A percentile compares a stretch with the other conserved stretches of the same genome.
Evolutionary conservation across 2,329 filamentous ascomycete species (phyloP).

Genomic region (Cryphonectria parasitica): DNA sequence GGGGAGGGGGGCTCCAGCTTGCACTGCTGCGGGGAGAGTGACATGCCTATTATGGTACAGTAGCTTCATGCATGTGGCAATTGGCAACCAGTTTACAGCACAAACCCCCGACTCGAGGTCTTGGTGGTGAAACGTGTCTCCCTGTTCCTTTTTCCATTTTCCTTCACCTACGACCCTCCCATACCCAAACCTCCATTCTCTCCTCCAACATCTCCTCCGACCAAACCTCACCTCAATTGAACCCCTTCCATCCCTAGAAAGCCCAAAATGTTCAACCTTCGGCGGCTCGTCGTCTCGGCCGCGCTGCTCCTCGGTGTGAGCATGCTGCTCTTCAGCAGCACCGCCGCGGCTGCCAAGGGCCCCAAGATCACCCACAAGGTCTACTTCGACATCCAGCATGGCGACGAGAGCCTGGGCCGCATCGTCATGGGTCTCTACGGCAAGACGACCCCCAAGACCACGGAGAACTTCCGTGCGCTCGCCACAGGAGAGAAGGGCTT

Average conservation of each 20-base stretch:
- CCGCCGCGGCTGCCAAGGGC: constrained; percentile 76
- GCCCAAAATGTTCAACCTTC: constrained; percentile 71
- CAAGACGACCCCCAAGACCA: constrained; percentile 80
- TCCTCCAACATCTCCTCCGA: constrained; percentile 8
- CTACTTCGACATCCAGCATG: constrained; percentile 82
- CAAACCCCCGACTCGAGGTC: constrained; percentile 12
- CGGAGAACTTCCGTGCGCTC: constrained; percentile 76
- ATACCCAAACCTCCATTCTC: constrained; percentile 20
- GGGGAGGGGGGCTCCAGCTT: background rate
- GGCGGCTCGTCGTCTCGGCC: constrained; percentile 71
- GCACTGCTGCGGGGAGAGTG: constrained; percentile 10
- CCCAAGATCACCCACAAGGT: constrained; percentile 97
- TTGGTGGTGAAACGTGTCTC: constrained; percentile 28
- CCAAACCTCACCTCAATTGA: constrained; percentile 25
- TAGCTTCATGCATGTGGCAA: constrained; percentile 27
- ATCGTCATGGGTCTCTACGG: constrained; percentile 84
- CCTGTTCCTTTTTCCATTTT: background rate
- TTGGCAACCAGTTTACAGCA: constrained; percentile 8
- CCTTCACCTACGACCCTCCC: constrained; percentile 24
- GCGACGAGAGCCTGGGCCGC: constrained; percentile 73
- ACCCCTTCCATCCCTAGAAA: constrained; percentile 38
- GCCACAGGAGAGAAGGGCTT: constrained; percentile 86
- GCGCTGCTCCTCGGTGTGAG: constrained; percentile 77
- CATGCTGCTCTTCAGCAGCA: constrained; percentile 76
- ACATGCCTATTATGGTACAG: constrained; percentile 1